Evolutionary conservation across 352 stramenopile genomes (phyloP).

Genomic region (Pythium rishiriense): DNA sequence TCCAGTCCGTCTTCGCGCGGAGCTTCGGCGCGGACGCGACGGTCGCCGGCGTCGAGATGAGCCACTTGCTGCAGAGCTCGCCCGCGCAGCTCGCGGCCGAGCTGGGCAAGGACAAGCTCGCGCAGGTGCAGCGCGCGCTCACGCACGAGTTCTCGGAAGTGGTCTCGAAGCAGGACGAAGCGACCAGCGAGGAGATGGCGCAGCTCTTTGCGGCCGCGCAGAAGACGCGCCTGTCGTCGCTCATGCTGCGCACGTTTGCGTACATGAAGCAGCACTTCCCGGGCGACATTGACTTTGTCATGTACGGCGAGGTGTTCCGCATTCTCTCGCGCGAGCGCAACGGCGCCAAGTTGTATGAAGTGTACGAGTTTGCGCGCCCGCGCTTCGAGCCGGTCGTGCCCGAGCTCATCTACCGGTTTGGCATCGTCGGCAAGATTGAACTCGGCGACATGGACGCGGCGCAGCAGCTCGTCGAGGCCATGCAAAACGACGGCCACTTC

Average conservation of each 20-base stretch:
- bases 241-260: constrained; percentile 54
- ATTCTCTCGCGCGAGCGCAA: constrained; percentile 41
- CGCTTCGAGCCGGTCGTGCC: constrained; percentile 44
- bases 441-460: constrained; percentile 46
- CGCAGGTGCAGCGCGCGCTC: constrained; percentile 41
- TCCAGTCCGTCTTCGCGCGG: constrained; percentile 1
- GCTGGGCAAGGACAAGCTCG: constrained; percentile 35
- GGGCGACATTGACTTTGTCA: constrained; percentile 53
- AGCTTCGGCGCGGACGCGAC: constrained; percentile 7
- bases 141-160: constrained; percentile 35
- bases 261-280: constrained; percentile 49
- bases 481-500: constrained; percentile 51
- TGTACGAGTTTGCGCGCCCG: constrained; percentile 50
- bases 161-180: constrained; percentile 36
- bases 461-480: constrained; percentile 48
- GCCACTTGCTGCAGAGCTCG: constrained; percentile 44
- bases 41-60: constrained; percentile 48
- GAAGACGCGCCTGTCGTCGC: constrained; percentile 42
- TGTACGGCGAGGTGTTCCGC: constrained; percentile 66
- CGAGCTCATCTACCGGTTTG: constrained; percentile 75
- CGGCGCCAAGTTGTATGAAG: constrained; percentile 38
- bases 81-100: constrained; percentile 39
- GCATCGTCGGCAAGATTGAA: constrained; percentile 60
- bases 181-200: constrained; percentile 47
- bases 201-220: constrained; percentile 56